These are phyloP conservation scores for Candida pseudofarinosa DNA, from an alignment of 805 yeast genomes.

Conservation along the genomic window DNA sequence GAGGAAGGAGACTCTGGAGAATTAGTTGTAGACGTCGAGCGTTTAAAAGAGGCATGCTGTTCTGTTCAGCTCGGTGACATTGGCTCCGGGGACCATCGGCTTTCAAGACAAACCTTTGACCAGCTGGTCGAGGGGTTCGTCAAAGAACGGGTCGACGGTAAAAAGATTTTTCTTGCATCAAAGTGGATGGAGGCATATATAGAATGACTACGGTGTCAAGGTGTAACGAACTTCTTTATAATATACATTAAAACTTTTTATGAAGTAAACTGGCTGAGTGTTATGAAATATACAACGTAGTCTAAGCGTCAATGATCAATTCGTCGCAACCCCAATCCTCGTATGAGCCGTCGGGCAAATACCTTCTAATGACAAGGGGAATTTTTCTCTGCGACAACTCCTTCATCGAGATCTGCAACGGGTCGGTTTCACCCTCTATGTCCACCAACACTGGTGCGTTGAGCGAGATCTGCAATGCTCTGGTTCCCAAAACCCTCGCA, in stretches of 20 bases:
- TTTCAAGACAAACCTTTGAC: slow-evolving; percentile 43
- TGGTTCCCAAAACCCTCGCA: slow-evolving; percentile 94
- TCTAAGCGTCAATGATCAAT: slow-evolving; percentile 75
- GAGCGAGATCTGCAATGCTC: slow-evolving; percentile 96
- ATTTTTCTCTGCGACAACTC: slow-evolving; percentile 92
- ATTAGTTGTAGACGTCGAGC: slow-evolving; percentile 44
- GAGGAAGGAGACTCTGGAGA: slow-evolving; percentile 27
- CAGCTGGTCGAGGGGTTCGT: slow-evolving; percentile 52
- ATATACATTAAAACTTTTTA: neutral
- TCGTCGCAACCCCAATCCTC: slow-evolving; percentile 99
- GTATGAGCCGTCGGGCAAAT: slow-evolving; percentile 92
- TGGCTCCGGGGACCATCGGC: slow-evolving; percentile 44
- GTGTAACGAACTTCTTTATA: neutral
- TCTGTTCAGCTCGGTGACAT: slow-evolving; percentile 43
- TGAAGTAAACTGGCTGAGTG: neutral
- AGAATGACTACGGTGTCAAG: slow-evolving; percentile 18
- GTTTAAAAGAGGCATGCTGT: slow-evolving; percentile 46
- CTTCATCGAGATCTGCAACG: slow-evolving; percentile 95
- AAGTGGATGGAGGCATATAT: slow-evolving; percentile 57
- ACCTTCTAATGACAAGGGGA: slow-evolving; percentile 92
- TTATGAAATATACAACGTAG: neutral
- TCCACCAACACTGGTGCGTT: slow-evolving; percentile 98
- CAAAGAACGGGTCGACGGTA: slow-evolving; percentile 54
- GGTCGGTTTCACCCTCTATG: slow-evolving; percentile 98
- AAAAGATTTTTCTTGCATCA: slow-evolving; percentile 54